Base-by-base conservation (phyloP, 148 eudicot genomes). In the Nyssa sinensis region DNA sequence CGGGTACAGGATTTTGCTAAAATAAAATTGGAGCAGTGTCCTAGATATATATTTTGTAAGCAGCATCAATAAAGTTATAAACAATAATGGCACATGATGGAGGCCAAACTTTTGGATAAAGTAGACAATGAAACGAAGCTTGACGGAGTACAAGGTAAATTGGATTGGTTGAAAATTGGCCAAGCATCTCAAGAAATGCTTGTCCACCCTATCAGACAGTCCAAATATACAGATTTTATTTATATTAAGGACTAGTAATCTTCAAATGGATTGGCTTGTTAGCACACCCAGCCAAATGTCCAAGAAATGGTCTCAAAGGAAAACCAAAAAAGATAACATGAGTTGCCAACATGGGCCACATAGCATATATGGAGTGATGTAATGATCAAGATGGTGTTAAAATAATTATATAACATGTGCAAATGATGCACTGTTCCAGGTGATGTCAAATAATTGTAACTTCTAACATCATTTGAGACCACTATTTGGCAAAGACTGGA, bases 131-230 rank as follows among this genome's bases (percentile, higher is more conserved):
- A 7, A 68, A 12, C 14, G n/a, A 49, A 69, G 60, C 24, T 69
- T 29, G 61, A 57, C 21, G 37, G 37, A n/a, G 58, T 14, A 69
- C 19, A 25, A 55, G 49, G 13, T 16, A 51, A 29, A 69, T 29
- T 35, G 29, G 35, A 68, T 47, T 7, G 27, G 72, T n/a, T n/a
- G 59, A 59, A 30, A 69, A 68, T 47, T 11, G 16, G 72, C 72
- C 60, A 30, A 69, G 37, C 21, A 68, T 35, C 10, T 0, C 35
- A 30, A 69, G 17, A 6, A 19, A 69, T 24, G 0, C 1, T 44
- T 44, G 12, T 41, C 44, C 44, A 37, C 10, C 1, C 24, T 17
- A 69, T 7, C 5, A 69, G 37, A 0, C 1, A n/a, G n/a, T n/a
- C n/a, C n/a, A n/a, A n/a, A n/a, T n/a, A n/a, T n/a, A n/a, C n/a